Base-by-base conservation (phyloP, 139 green algal genomes). In the Chlamydomonas incerta region DNA sequence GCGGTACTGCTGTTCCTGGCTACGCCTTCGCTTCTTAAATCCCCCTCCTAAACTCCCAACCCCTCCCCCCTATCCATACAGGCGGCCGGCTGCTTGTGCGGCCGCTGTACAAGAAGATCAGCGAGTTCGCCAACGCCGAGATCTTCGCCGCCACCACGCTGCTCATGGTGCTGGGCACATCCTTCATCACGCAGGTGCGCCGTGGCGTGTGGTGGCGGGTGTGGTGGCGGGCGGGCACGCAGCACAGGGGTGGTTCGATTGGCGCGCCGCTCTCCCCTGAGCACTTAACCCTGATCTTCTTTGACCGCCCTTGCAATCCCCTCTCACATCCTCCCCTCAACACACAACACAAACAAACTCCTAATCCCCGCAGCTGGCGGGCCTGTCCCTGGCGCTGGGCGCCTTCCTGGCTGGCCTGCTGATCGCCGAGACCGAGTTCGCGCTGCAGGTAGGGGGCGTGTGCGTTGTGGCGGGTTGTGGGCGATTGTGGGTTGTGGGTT, bases 351-450 rank as follows among this genome's bases (percentile, higher is more conserved):
- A 50, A 50, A 50, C 41, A n/a, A n/a, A n/a, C n/a, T n/a, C 41
- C 41, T 50, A 50, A n/a, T n/a, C n/a, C n/a, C n/a, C 41, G 8
- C 41, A 92, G 71, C 81, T 94, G 63, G 91, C 91, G 29, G 98
- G 98, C 10, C 93, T 99, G 74, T 96, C 90, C 18, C 95, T 99
- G 82, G 98, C 97, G 9, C 94, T 99, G 71, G 98, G 98, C 46
- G 98, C 98, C 23, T 99, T 99, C 92, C 90, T 99, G 82, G 97
- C 97, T 4, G 97, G 97, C 21, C 91, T 99, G 84, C 93, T 99
- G 60, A 91, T 99, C 31, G 97, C 98, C 23, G 98, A 99, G 91
- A 99, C 98, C 0, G 98, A 99, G 90, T 99, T 96, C 88, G 96
- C 95, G 63, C 92, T 99, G 74, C 96, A 99, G 92, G 91, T 94